Percentiles rank a stretch among this genome's conserved stretches.
Evolutionary conservation across 1,139 yeast species (phyloP).

Genomic region (Debaryomyces coudertii): DNA sequence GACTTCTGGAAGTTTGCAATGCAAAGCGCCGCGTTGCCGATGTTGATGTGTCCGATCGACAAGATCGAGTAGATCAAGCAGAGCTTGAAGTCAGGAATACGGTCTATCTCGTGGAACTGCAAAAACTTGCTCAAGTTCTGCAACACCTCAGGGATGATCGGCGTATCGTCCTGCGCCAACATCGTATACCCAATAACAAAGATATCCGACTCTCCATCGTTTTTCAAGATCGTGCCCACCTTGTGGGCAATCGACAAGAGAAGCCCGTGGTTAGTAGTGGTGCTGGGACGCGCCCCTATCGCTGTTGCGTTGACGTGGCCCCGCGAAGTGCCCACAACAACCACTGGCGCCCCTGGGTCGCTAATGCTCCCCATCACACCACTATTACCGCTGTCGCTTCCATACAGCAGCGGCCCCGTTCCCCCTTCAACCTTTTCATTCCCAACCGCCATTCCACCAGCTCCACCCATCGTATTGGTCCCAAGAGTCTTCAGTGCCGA

Average conservation of each 20-base stretch:
- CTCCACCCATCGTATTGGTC: not conserved
- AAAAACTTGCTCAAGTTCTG: slow-evolving; percentile 7
- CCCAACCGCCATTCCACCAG: slow-evolving; percentile 15
- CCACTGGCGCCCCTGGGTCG: not conserved
- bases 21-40: slow-evolving; percentile 26
- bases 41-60: slow-evolving; percentile 28
- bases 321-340: no score
- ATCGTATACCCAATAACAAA: slow-evolving; percentile 39
- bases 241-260: slow-evolving; percentile 7
- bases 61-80: slow-evolving; percentile 33
- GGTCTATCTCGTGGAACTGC: slow-evolving; percentile 18
- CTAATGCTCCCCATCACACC: not conserved
- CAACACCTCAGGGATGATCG: slow-evolving; percentile 5
- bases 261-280: slow-evolving; percentile 8
- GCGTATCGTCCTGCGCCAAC: slow-evolving; percentile 12
- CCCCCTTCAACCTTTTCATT: not conserved
- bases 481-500: not conserved
- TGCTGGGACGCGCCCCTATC: not conserved
- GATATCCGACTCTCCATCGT: slow-evolving; percentile 1
- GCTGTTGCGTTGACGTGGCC: not conserved
- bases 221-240: slow-evolving; percentile 2
- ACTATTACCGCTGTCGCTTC: not conserved
- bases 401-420: not conserved
- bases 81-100: slow-evolving; percentile 26
- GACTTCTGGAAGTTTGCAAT: slow-evolving; percentile 40